Conservation (phyloP, 495 filamentous ascomycete species). For the Penicillium verhagenii region DNA sequence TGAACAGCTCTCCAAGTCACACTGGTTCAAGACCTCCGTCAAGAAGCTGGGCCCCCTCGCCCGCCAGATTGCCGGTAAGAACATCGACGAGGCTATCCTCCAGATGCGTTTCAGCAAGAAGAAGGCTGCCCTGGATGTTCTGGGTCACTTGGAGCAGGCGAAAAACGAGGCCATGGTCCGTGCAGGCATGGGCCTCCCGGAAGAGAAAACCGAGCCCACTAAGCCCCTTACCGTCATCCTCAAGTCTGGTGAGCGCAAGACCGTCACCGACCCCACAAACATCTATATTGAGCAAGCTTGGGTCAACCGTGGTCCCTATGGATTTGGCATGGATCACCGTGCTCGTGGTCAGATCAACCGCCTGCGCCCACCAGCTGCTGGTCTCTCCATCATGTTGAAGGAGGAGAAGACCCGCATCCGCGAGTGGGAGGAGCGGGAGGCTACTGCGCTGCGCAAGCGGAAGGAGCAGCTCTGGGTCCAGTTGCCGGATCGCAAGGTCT, state of each 20-base stretch:
- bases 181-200: conserved; percentile 76
- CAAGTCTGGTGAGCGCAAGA: conserved; percentile 50
- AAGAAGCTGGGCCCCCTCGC: conserved; percentile 88
- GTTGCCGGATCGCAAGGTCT: conserved; percentile 65
- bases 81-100: conserved; percentile 82
- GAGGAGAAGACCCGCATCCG: conserved; percentile 87
- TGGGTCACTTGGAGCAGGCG: conserved; percentile 72
- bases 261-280: conserved; percentile 63
- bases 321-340: conserved; percentile 55
- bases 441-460: conserved; percentile 64
- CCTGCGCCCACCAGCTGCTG: conserved; percentile 66
- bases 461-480: conserved; percentile 78
- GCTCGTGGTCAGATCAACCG: conserved; percentile 64
- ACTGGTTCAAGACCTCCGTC: conserved; percentile 70
- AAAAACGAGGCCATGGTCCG: conserved; percentile 72
- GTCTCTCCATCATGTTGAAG: conserved; percentile 81
- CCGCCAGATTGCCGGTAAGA: conserved; percentile 82
- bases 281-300: conserved; percentile 91
- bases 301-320: conserved; percentile 75
- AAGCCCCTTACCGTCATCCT: conserved; percentile 40
- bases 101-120: conserved; percentile 97
- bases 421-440: conserved; percentile 70
- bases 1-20: conserved; percentile 58
- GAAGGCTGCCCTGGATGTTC: conserved; percentile 80
- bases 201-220: conserved; percentile 29